Conservation (phyloP, 1,284 basidiomycete genomes). For the Trichosporon coremiiforme region DNA sequence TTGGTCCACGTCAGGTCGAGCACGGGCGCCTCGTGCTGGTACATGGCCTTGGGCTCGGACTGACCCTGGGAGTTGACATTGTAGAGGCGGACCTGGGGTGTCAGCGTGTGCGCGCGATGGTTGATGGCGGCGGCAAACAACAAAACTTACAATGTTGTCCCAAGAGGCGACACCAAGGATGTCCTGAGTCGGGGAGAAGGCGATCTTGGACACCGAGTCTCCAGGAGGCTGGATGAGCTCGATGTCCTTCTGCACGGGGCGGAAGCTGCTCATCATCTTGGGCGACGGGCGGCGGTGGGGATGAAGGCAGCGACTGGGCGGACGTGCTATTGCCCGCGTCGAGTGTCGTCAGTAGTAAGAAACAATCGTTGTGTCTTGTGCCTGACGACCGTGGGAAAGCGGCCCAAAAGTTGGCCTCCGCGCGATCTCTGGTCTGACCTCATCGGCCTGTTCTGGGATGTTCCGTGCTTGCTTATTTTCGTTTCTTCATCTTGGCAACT, state of each 20-base stretch:
- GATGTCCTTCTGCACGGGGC: constrained; percentile 63
- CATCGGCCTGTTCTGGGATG: constrained; percentile 14
- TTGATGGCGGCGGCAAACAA: background rate
- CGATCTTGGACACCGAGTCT: constrained; percentile 71
- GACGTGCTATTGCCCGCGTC: background rate
- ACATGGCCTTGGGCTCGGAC: constrained; percentile 76
- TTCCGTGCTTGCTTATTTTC: background rate
- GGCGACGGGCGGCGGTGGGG: constrained; percentile 24
- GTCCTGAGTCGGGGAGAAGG: constrained; percentile 67
- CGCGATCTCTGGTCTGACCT: background rate
- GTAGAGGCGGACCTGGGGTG: constrained; percentile 61
- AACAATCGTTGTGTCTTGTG: background rate
- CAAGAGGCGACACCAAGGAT: constrained; percentile 74
- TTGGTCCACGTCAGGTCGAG: constrained; percentile 81
- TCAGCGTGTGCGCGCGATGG: background rate
- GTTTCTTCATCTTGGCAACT: background rate
- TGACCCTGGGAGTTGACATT: constrained; percentile 61
- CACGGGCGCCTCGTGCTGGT: constrained; percentile 78
- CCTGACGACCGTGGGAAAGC: constrained; percentile 12
- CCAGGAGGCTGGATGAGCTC: constrained; percentile 72
- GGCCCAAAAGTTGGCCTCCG: background rate
- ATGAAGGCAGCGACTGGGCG: background rate
- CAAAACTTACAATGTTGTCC: constrained; percentile 68
- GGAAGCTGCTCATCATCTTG: constrained; percentile 34
- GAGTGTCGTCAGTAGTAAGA: constrained; percentile 15